A percentile compares a stretch with the other conserved stretches of the same genome.
These are phyloP conservation scores for Cyphellophora attinorum DNA, from an alignment of 2,329 filamentous ascomycete species.

Conservation along the genomic window DNA sequence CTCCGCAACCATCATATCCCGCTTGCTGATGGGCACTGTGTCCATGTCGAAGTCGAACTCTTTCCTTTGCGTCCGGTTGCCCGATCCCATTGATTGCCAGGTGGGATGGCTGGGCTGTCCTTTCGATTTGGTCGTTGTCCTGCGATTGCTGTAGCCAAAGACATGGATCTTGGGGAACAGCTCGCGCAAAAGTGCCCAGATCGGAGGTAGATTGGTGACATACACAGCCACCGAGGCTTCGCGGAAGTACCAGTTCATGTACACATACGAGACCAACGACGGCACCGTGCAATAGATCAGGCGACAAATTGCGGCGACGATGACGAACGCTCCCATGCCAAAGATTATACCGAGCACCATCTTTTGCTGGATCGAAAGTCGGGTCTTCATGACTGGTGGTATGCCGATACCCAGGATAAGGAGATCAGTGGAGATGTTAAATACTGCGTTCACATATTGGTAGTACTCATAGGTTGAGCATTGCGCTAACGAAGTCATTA, in stretches of 20 bases:
- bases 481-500: constrained; percentile 17
- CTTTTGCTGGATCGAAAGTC: constrained; percentile 32
- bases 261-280: constrained; percentile 22
- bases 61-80: constrained; percentile 2
- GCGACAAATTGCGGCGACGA: constrained; percentile 39
- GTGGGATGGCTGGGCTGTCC: constrained; percentile 1
- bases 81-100: constrained; percentile 1
- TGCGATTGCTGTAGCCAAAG: constrained; percentile 2
- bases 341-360: constrained; percentile 32
- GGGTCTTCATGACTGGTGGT: constrained; percentile 31
- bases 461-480: constrained; percentile 36
- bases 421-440: constrained; percentile 36
- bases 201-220: constrained; percentile 42
- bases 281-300: constrained; percentile 38
- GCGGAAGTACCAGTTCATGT: constrained; percentile 40
- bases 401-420: constrained; percentile 34
- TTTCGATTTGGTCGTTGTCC: constrained; percentile 2
- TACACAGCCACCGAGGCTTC: constrained; percentile 35
- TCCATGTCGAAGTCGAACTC: constrained; percentile 9
- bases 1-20: constrained; percentile 4
- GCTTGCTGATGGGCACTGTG: constrained; percentile 10
- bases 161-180: constrained; percentile 28
- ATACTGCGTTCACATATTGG: constrained; percentile 35
- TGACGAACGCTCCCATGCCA: constrained; percentile 36
- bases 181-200: constrained; percentile 42